A percentile compares a stretch with the other conserved stretches of the same genome.
phyloP scores from a whole-genome alignment of 148 eudicot species.

The Cornus florida region DNA sequence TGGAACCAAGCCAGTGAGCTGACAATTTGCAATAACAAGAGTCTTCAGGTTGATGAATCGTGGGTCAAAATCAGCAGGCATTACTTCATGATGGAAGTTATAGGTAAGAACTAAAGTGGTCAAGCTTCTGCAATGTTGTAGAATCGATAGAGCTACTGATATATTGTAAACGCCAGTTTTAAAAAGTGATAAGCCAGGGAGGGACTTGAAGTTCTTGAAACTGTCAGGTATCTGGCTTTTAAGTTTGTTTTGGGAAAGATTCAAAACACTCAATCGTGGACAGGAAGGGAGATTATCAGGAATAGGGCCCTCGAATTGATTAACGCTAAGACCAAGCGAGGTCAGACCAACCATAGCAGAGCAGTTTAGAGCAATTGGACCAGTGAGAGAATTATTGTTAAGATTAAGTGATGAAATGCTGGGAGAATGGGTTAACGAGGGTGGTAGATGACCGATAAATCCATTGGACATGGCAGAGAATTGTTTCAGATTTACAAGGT shows the following conservation, averaged over 20 bases:
- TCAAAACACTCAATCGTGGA: constrained; percentile 13
- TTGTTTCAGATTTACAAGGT: constrained; percentile 8
- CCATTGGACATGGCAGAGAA: constrained; percentile 29
- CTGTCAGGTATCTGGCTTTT: constrained; percentile 27
- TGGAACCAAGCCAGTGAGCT: constrained; percentile 30
- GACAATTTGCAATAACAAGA: constrained; percentile 32
- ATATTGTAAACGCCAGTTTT: constrained; percentile 23
- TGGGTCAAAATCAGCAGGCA: no score
- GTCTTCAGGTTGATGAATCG: neutral
- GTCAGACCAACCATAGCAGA: constrained; percentile 26
- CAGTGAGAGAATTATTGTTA: constrained; percentile 32
- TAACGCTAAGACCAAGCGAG: constrained; percentile 25
- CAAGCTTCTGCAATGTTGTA: no score
- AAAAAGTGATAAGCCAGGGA: constrained; percentile 25
- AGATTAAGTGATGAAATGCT: constrained; percentile 19
- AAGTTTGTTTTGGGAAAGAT: constrained; percentile 25
- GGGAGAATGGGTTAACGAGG: constrained; percentile 19
- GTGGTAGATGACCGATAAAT: constrained; percentile 25
- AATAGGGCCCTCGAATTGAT: constrained; percentile 24
- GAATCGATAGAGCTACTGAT: neutral
- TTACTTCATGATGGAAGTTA: no score
- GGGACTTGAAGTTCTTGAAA: constrained; percentile 22
- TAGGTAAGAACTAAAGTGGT: no score
- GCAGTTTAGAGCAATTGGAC: constrained; percentile 26
- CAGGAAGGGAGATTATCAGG: constrained; percentile 27